A percentile compares a stretch with the other conserved stretches of the same genome.
Evolutionary conservation across 2,329 filamentous ascomycete genomes (phyloP).

Genomic region (Cladobotryum mycophilum): DNA sequence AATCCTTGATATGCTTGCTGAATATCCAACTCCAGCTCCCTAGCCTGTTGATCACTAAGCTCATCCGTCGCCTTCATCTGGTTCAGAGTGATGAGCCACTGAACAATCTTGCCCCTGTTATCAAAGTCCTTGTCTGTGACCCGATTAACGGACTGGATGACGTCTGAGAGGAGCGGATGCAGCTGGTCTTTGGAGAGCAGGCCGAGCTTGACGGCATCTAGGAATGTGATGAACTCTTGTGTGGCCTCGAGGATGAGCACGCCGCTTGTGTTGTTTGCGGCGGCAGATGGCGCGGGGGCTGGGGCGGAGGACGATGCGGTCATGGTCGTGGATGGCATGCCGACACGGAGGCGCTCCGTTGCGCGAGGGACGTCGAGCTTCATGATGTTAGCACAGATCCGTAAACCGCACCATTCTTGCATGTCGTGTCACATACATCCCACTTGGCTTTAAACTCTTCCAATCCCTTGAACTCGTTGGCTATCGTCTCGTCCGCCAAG

Average conservation of each 20-base stretch:
- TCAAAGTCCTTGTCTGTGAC: conserved; percentile 95
- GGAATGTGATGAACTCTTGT: conserved; percentile 96
- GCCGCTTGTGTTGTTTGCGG: conserved; percentile 46
- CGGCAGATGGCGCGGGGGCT: conserved; percentile 36
- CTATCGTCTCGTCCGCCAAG: conserved; percentile 82
- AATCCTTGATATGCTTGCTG: conserved; percentile 93
- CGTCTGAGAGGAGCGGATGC: conserved; percentile 90
- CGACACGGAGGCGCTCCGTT: conserved; percentile 85
- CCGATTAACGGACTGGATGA: conserved; percentile 95
- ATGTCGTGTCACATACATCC: conserved; percentile 59
- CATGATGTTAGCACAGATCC: conserved; percentile 4
- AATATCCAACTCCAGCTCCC: conserved; percentile 88
- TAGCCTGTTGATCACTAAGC: conserved; percentile 75
- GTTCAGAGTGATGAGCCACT: conserved; percentile 95
- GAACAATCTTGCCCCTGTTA: conserved; percentile 91
- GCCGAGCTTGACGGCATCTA: conserved; percentile 89
- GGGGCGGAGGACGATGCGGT: conserved; percentile 45
- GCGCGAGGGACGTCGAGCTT: conserved; percentile 92
- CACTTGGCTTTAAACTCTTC: conserved; percentile 89
- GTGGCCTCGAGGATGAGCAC: conserved; percentile 81
- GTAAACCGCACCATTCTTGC: not conserved
- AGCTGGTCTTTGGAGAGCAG: conserved; percentile 91
- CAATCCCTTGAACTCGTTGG: conserved; percentile 77
- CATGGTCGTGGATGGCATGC: conserved; percentile 79
- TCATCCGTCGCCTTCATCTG: conserved; percentile 97